phyloP scores from a whole-genome alignment of 1,284 basidiomycete genomes.

The Rugosomyces carneus region DNA sequence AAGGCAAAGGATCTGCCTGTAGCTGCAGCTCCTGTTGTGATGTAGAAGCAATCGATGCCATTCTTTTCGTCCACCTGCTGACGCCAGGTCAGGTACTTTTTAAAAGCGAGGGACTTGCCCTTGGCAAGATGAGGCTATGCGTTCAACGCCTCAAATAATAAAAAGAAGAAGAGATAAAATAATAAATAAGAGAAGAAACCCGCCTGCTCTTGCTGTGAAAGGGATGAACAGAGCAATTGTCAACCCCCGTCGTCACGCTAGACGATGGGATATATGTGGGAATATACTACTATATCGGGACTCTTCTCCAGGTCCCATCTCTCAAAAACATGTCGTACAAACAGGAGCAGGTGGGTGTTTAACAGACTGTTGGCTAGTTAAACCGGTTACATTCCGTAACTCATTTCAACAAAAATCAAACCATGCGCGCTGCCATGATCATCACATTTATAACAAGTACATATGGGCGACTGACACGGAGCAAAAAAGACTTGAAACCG shows the following conservation, averaged over 20 bases:
- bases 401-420: no score
- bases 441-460: no score
- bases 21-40: conserved; percentile 26
- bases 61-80: conserved; percentile 11
- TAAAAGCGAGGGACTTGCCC: conserved; percentile 15
- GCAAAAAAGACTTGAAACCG: conserved; percentile 23
- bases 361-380: no score
- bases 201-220: conserved; percentile 7
- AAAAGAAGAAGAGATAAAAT: conserved; percentile 9
- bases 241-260: conserved; percentile 11
- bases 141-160: background rate
- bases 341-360: no score
- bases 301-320: background rate
- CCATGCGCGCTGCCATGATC: no score
- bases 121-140: conserved; percentile 16
- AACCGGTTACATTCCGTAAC: no score
- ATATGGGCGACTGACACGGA: no score
- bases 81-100: conserved; percentile 13
- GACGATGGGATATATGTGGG: conserved; percentile 13
- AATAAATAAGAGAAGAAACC: background rate
- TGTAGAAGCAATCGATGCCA: conserved; percentile 18
- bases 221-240: background rate
- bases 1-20: conserved; percentile 57
- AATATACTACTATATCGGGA: conserved; percentile 5
- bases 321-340: no score